phyloP scores from a whole-genome alignment of 1,139 yeast species.

The Candida gigantensis region DNA sequence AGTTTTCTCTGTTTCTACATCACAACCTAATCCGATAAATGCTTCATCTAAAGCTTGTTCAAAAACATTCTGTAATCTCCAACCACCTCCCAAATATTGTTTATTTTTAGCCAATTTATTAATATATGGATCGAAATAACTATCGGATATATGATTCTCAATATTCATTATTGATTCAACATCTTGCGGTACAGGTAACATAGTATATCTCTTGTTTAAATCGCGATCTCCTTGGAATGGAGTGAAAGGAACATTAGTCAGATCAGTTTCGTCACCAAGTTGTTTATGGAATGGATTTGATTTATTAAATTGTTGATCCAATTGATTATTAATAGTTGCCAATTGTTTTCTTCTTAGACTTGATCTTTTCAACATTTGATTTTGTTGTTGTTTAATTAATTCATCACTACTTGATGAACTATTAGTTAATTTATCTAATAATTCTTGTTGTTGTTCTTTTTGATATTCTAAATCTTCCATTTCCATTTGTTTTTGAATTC shows the following conservation, averaged over 20 bases:
- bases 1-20: conserved; percentile 66
- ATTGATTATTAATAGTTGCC: conserved; percentile 57
- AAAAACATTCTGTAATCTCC: conserved; percentile 68
- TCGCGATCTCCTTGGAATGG: conserved; percentile 93
- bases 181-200: conserved; percentile 27
- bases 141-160: conserved; percentile 53
- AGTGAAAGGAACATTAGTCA: conserved; percentile 66
- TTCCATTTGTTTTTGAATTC: conserved; percentile 68
- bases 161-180: conserved; percentile 43
- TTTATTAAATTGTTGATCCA: conserved; percentile 42
- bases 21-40: conserved; percentile 84
- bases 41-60: conserved; percentile 84
- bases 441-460: conserved; percentile 63
- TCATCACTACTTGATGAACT: conserved; percentile 55
- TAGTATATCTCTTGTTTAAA: conserved; percentile 35
- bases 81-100: conserved; percentile 84
- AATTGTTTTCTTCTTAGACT: conserved; percentile 67
- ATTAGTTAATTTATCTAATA: conserved; percentile 67
- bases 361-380: conserved; percentile 56
- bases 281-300: conserved; percentile 26
- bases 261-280: conserved; percentile 19
- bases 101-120: conserved; percentile 61
- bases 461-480: conserved; percentile 62
- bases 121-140: conserved; percentile 48
- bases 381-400: conserved; percentile 42